Percentiles rank a stretch among this genome's conserved stretches.
phyloP scores from a whole-genome alignment of 768 basidiomycete genomes.

The Lentinula sp. region DNA sequence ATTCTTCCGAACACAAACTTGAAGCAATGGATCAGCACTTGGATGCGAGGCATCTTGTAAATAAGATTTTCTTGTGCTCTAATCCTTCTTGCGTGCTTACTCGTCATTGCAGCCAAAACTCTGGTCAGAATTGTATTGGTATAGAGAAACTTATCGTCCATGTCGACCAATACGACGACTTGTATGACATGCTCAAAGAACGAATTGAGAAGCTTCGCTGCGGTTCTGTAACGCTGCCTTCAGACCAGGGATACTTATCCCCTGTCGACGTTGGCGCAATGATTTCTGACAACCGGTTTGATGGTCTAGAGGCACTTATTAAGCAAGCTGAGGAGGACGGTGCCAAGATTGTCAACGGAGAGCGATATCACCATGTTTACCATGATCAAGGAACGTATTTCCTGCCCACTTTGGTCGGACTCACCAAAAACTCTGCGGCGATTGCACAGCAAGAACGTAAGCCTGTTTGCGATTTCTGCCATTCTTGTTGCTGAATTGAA shows the following conservation, averaged over 20 bases:
- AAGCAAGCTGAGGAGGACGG: slow-evolving; percentile 64
- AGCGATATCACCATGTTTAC: slow-evolving; percentile 57
- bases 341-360: slow-evolving; percentile 58
- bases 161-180: slow-evolving; percentile 64
- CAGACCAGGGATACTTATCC: slow-evolving; percentile 61
- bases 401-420: slow-evolving; percentile 79
- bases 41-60: slow-evolving; percentile 91
- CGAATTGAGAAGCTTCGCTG: slow-evolving; percentile 65
- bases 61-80: slow-evolving; percentile 21
- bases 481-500: background rate
- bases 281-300: slow-evolving; percentile 72
- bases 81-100: background rate
- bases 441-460: slow-evolving; percentile 78
- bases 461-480: slow-evolving; percentile 15
- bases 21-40: slow-evolving; percentile 69
- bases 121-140: slow-evolving; percentile 96
- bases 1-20: slow-evolving; percentile 84
- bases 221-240: slow-evolving; percentile 66
- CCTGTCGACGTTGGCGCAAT: slow-evolving; percentile 86
- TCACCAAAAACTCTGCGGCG: slow-evolving; percentile 63
- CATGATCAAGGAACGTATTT: slow-evolving; percentile 78
- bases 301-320: slow-evolving; percentile 62
- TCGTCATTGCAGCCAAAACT: slow-evolving; percentile 63
- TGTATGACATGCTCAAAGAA: slow-evolving; percentile 60
- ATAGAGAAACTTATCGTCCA: slow-evolving; percentile 93